These are phyloP conservation scores for Juglanconis oblonga DNA, from an alignment of 2,329 filamentous ascomycete genomes.

Conservation along the genomic window DNA sequence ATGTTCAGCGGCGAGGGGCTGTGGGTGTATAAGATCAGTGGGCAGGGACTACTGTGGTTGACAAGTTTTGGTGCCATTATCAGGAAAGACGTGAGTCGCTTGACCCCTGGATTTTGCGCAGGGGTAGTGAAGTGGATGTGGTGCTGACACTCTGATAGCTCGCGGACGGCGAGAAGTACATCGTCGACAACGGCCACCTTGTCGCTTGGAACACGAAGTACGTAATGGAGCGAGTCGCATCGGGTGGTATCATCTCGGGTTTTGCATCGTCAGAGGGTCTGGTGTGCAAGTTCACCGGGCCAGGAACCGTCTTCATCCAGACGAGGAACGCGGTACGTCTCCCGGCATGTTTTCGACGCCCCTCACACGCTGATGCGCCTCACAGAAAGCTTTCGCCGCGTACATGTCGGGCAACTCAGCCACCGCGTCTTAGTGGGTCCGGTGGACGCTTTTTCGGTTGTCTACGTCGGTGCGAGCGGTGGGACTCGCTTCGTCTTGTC, in stretches of 20 bases:
- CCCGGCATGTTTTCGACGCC: neutral
- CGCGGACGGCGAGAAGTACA: conserved; percentile 75
- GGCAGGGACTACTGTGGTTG: conserved; percentile 80
- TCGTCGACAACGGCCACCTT: conserved; percentile 88
- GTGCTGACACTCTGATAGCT: conserved; percentile 35
- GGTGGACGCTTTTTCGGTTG: neutral
- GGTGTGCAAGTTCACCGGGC: conserved; percentile 91
- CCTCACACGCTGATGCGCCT: neutral
- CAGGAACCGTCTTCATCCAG: conserved; percentile 88
- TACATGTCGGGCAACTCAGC: conserved; percentile 17
- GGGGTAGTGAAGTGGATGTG: conserved; percentile 14
- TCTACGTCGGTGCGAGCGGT: neutral
- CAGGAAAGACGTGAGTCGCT: conserved; percentile 74
- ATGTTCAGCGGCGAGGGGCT: conserved; percentile 93
- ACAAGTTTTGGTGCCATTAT: conserved; percentile 95
- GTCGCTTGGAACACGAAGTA: conserved; percentile 98
- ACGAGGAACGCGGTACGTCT: conserved; percentile 74
- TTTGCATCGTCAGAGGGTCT: conserved; percentile 80
- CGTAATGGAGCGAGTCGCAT: conserved; percentile 82
- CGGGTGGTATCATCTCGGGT: conserved; percentile 88
- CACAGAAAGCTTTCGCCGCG: conserved; percentile 18
- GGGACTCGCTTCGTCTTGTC: neutral
- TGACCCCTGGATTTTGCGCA: neutral
- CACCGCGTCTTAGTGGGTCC: neutral
- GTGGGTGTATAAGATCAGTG: conserved; percentile 84